Conservation (phyloP, 2,329 filamentous ascomycete genomes). For the Trichoderma oligosporum region DNA sequence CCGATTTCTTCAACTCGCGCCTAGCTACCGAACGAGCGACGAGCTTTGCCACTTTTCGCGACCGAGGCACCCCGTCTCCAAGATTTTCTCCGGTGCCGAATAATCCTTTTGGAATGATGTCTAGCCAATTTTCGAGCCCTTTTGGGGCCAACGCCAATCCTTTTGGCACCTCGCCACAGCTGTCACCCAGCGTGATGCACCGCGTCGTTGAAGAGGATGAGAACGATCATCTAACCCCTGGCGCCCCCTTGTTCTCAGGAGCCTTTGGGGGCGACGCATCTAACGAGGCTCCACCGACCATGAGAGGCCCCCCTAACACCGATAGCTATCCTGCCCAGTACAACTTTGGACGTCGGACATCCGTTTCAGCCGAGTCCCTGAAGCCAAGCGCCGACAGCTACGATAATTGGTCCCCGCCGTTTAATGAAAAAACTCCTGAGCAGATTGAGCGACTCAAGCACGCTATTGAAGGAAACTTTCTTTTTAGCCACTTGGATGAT, state of each 20-base stretch:
- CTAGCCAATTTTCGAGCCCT: conserved; percentile 73
- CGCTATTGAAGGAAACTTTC: conserved; percentile 84
- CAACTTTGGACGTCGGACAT: conserved; percentile 88
- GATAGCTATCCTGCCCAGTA: conserved; percentile 87
- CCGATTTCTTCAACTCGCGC: conserved; percentile 63
- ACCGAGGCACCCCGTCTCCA: conserved; percentile 12
- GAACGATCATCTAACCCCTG: conserved; percentile 64
- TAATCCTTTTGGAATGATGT: conserved; percentile 49
- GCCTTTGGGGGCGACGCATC: conserved; percentile 52
- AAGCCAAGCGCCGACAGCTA: conserved; percentile 80
- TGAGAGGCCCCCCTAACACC: conserved; percentile 50
- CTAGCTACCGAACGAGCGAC: conserved; percentile 59
- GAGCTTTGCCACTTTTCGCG: conserved; percentile 18
- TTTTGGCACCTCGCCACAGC: conserved; percentile 54
- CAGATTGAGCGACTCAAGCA: conserved; percentile 75
- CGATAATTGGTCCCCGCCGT: conserved; percentile 87
- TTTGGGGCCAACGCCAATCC: conserved; percentile 67
- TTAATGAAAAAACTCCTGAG: conserved; percentile 76
- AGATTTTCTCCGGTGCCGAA: conserved; percentile 9
- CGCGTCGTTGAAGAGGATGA: conserved; percentile 75
- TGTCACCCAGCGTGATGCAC: conserved; percentile 40
- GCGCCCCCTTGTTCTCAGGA: conserved; percentile 46
- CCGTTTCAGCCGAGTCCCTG: conserved; percentile 92
- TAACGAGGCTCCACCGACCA: conserved; percentile 44
- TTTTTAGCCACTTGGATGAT: conserved; percentile 92